Evolutionary conservation across 805 yeast genomes (phyloP), one percentile per base, ranked within the genome.

Genomic region (Candida xiaguanensis): DNA sequence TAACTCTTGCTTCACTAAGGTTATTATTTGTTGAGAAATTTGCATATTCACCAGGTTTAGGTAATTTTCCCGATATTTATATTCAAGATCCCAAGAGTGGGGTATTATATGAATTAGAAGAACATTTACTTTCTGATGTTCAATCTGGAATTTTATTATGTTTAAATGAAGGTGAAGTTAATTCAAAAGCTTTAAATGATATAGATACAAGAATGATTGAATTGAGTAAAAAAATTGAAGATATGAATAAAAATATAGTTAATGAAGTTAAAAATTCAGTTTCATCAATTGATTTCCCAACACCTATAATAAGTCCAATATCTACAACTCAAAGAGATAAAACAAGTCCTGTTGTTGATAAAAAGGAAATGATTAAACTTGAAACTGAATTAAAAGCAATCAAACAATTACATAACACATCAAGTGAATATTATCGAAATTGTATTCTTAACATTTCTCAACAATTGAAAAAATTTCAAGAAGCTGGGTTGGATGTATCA

Each of bases 21-120:
- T 68, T 88, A 1, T 63, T 85, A 17, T 91, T 91, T 53, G 85
- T 90, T 5, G 96, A 91, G 52, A 85, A 80, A 50, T 90, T 89
- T 63, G 87, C 91, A 2, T 88, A 83, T 56, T 75, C 91, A 0
- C 93, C 95, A 0, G 82, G 84, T 0, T 59, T 77, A 1, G 74
- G 78, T 9, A 61, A 76, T 1, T 87, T 88, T 48, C 97, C 98
- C 0, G 85, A 82, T 9, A 75, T 93, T 19, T 84, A 85, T 50
- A 70, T 89, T 5, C 79, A 74, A 44, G 95, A 86, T 43, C 72
- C 75, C 0, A 56, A 62, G 2, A 67, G 74, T 23, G 75, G 75
- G 0, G 72, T 89, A 1, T 71, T 82, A 1, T 93, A 85, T 54
- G 96, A 91, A 56, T 61, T 91, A 16, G 97, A 90, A 45, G 90